Base-by-base conservation (phyloP, 2,329 filamentous ascomycete species). In the Sclerotinia sclerotiorum region DNA sequence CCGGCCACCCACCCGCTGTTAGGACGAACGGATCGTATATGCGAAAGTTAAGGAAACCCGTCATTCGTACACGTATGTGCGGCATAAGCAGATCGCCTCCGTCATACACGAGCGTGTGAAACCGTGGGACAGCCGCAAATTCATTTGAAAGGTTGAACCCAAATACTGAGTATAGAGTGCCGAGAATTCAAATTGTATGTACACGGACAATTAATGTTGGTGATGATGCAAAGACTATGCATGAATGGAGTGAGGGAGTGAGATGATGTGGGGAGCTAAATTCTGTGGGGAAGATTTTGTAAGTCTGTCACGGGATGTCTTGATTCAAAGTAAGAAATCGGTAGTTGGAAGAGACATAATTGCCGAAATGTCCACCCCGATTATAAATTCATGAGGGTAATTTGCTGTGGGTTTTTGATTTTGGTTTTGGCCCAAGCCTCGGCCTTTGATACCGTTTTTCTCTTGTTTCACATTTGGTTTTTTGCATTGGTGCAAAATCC, bases 11-110 rank as follows among this genome's bases (percentile, higher is more conserved):
- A n/a, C n/a, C 46, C 5, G 10, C 15, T n/a, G 55, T 15, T 17
- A 57, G 5, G 35, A 32, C 32, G n/a, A 61, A 57, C 11, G 17
- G 11, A 44, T 58, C n/a, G 35, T 29, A 27, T 24, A 42, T 21
- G 56, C 24, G 13, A 24, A 13, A 46, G 3, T 39, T 15, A 42
- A 42, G 1, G 39, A 51, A 11, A 24, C 6, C 29, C 21, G 35
- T 62, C 19, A 51, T 62, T 62, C 60, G 60, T 51, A 62, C 46
- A 39, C 46, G 60, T 19, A 61, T 49, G 6, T 35, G 27, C 3
- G 57, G 39, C 57, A 48, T 19, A 58, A 44, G 56, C 35, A 58
- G 8, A 24, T 5, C n/a, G 17, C 10, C n/a, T 60, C 3, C 17
- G 1, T 60, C 57, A 21, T 62, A 21, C 17, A 49, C 21, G 5